These are phyloP conservation scores for Talaromyces sp. DNA, from an alignment of 2,329 filamentous ascomycete species.

Conservation along the genomic window DNA sequence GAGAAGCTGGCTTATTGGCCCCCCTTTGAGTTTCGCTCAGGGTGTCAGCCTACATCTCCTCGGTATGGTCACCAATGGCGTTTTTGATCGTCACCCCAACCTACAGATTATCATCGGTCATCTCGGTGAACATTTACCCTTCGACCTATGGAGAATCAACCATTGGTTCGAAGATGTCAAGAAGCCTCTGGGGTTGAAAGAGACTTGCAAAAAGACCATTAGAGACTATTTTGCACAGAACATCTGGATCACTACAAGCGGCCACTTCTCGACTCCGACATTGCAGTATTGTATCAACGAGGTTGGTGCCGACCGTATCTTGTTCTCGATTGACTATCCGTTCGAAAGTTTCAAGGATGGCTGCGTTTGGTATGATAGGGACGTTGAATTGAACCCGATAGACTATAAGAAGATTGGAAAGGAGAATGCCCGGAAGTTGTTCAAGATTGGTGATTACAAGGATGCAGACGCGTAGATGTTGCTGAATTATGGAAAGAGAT, in stretches of 20 bases:
- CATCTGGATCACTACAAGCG: slow-evolving; percentile 31
- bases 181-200: slow-evolving; percentile 27
- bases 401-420: slow-evolving; percentile 26
- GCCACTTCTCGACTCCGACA: slow-evolving; percentile 30
- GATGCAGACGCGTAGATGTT: slow-evolving; percentile 14
- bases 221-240: slow-evolving; percentile 22
- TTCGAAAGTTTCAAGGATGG: slow-evolving; percentile 23
- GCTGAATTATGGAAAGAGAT: neutral
- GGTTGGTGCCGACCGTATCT: slow-evolving; percentile 26
- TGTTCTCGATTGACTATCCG: slow-evolving; percentile 29
- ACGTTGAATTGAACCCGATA: slow-evolving; percentile 22
- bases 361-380: slow-evolving; percentile 26
- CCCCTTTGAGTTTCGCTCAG: slow-evolving; percentile 26
- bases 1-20: slow-evolving; percentile 25
- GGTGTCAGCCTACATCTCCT: slow-evolving; percentile 26
- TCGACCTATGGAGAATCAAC: slow-evolving; percentile 27
- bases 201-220: slow-evolving; percentile 26
- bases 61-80: slow-evolving; percentile 27
- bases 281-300: slow-evolving; percentile 28
- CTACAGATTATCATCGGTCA: slow-evolving; percentile 28
- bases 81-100: slow-evolving; percentile 26
- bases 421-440: slow-evolving; percentile 24
- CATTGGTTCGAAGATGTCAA: slow-evolving; percentile 28
- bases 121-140: slow-evolving; percentile 25
- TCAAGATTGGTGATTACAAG: slow-evolving; percentile 17